These are phyloP conservation scores for Papiliotrema terrestris DNA, from an alignment of 1,284 basidiomycete species.

Conservation along the genomic window DNA sequence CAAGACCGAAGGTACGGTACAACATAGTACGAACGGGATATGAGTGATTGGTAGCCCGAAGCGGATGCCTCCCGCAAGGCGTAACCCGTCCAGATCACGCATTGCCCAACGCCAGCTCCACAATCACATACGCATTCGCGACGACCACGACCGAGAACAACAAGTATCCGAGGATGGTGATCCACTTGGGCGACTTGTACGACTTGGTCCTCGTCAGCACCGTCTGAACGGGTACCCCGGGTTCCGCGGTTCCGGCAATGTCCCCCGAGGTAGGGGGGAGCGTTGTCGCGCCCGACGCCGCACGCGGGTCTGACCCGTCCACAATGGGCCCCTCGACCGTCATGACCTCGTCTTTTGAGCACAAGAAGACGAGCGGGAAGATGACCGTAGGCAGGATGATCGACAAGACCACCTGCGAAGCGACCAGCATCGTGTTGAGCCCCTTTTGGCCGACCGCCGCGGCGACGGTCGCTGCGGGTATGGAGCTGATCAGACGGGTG, in stretches of 20 bases:
- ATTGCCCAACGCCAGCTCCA: slow-evolving; percentile 39
- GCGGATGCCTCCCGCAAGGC: too few species aligned
- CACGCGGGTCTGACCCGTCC: slow-evolving; percentile 10
- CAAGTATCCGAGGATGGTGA: slow-evolving; percentile 57
- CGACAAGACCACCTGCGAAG: slow-evolving; percentile 81
- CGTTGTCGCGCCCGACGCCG: neutral
- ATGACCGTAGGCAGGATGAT: slow-evolving; percentile 85
- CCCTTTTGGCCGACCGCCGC: slow-evolving; percentile 69
- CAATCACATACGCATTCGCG: slow-evolving; percentile 58
- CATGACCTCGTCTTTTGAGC: slow-evolving; percentile 68
- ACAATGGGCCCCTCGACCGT: slow-evolving; percentile 53
- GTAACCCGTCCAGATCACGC: too few species aligned
- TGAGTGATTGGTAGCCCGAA: too few species aligned
- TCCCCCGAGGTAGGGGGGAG: neutral
- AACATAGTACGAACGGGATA: too few species aligned
- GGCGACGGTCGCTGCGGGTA: slow-evolving; percentile 83
- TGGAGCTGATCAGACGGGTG: slow-evolving; percentile 77
- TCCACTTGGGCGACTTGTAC: slow-evolving; percentile 61
- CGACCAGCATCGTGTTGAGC: slow-evolving; percentile 76
- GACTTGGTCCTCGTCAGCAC: slow-evolving; percentile 13
- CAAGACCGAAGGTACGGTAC: too few species aligned
- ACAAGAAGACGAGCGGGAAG: slow-evolving; percentile 73
- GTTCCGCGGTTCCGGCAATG: neutral
- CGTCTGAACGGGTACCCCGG: slow-evolving; percentile 3
- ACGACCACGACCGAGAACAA: slow-evolving; percentile 63